phyloP scores from a whole-genome alignment of 495 filamentous ascomycete species.

The Sabuloglossum arenarium region DNA sequence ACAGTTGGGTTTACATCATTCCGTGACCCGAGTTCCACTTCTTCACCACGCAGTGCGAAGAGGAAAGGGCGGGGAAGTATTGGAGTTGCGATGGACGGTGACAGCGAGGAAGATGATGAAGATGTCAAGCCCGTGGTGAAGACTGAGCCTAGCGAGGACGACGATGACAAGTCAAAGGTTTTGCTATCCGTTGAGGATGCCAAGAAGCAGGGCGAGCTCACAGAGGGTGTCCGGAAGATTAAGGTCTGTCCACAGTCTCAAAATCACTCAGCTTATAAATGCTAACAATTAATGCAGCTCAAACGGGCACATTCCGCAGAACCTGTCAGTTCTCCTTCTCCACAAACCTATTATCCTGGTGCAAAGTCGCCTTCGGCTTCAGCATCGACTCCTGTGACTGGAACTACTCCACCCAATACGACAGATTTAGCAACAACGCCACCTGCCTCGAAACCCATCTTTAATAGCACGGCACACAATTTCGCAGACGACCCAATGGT shows the following conservation, averaged over 20 bases:
- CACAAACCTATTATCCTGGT: conserved; percentile 13
- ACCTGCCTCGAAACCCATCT: conserved; percentile 1
- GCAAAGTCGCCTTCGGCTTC: background rate
- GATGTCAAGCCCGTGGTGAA: conserved; percentile 32
- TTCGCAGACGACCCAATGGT: background rate
- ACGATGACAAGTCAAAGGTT: conserved; percentile 55
- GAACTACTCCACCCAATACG: background rate
- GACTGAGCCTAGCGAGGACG: conserved; percentile 9
- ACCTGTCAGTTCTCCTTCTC: conserved; percentile 31
- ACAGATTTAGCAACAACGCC: background rate
- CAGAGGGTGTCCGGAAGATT: conserved; percentile 79
- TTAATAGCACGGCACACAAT: background rate
- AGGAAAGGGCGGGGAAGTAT: conserved; percentile 32
- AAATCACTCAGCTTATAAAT: background rate
- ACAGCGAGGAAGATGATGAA: conserved; percentile 46
- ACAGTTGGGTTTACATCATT: conserved; percentile 83
- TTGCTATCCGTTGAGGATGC: conserved; percentile 58
- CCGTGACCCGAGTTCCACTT: conserved; percentile 41
- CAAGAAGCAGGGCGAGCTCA: conserved; percentile 61
- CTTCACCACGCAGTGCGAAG: conserved; percentile 17
- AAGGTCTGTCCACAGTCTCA: conserved; percentile 37
- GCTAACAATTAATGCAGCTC: conserved; percentile 30
- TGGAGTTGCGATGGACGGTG: conserved; percentile 38
- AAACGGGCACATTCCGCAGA: conserved; percentile 90
- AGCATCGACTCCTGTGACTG: background rate